phyloP scores from a whole-genome alignment of 805 yeast species.

The Metschnikowia rubicola region DNA sequence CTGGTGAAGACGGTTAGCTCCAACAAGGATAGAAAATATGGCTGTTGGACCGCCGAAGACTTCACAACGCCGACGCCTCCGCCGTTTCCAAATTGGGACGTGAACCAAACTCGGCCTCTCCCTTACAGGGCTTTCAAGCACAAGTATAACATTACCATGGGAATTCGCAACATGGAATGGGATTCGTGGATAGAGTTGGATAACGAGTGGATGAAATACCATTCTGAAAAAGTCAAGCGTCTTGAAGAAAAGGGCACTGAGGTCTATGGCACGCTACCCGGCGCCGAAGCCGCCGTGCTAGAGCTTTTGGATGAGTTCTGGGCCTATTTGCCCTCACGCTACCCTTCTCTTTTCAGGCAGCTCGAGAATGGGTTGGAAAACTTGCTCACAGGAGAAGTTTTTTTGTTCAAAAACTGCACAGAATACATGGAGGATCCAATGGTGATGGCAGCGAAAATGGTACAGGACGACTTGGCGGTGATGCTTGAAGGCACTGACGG shows the following conservation, averaged over 20 bases:
- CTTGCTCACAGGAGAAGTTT: slow-evolving; percentile 51
- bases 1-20: not conserved
- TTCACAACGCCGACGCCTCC: slow-evolving; percentile 49
- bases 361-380: slow-evolving; percentile 49
- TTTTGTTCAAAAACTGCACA: slow-evolving; percentile 24
- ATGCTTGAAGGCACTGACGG: slow-evolving; percentile 62
- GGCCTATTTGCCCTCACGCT: slow-evolving; percentile 51
- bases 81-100: slow-evolving; percentile 48
- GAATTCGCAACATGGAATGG: slow-evolving; percentile 60
- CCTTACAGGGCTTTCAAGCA: slow-evolving; percentile 70
- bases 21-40: slow-evolving; percentile 46
- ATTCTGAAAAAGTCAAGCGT: slow-evolving; percentile 49
- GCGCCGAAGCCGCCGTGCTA: slow-evolving; percentile 51
- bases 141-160: slow-evolving; percentile 65
- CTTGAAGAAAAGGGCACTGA: slow-evolving; percentile 44
- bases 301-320: slow-evolving; percentile 55
- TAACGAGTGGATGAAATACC: slow-evolving; percentile 59
- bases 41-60: slow-evolving; percentile 53
- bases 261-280: slow-evolving; percentile 48
- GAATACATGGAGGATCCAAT: slow-evolving; percentile 47
- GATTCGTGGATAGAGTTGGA: slow-evolving; percentile 66
- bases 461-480: slow-evolving; percentile 67
- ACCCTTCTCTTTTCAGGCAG: slow-evolving; percentile 50
- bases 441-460: slow-evolving; percentile 52
- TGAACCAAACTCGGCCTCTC: slow-evolving; percentile 47